These are phyloP conservation scores for Candida manassasensis DNA, from an alignment of 805 yeast genomes.

Conservation along the genomic window DNA sequence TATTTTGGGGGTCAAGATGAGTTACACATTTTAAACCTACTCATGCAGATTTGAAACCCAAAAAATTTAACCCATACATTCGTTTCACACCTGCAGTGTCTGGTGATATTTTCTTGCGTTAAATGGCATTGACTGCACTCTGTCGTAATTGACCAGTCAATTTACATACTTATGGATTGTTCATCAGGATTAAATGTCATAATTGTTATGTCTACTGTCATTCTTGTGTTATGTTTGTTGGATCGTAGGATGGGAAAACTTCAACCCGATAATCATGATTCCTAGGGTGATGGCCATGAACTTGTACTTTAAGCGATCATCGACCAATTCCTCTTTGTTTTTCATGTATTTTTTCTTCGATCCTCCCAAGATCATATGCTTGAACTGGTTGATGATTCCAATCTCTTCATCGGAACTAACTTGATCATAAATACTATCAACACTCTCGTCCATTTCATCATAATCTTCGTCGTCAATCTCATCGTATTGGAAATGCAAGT, in stretches of 20 bases:
- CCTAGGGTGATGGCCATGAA: conserved; percentile 40
- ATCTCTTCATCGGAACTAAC: conserved; percentile 15
- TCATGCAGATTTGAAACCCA: too few relatives aligned
- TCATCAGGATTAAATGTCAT: not conserved
- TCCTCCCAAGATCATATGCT: conserved; percentile 28
- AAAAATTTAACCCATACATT: too few relatives aligned
- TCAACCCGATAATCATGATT: conserved; percentile 35
- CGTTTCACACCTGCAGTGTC: too few relatives aligned
- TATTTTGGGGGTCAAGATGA: too few relatives aligned
- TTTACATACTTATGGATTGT: not conserved
- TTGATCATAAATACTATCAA: not conserved
- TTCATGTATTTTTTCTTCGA: conserved; percentile 8
- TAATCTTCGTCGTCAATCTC: conserved; percentile 6
- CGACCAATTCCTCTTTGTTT: conserved; percentile 24
- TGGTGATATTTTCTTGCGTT: too few relatives aligned
- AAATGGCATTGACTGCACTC: not conserved
- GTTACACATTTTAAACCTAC: too few relatives aligned
- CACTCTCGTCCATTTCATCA: conserved; percentile 5
- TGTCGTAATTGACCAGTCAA: conserved; percentile 1
- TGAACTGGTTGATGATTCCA: conserved; percentile 32
- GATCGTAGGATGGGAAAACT: conserved; percentile 24
- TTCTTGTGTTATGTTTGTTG: not conserved
- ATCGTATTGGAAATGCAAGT: conserved; percentile 6
- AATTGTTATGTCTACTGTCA: too few relatives aligned
- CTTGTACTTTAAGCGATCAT: conserved; percentile 38